Percentiles rank a stretch among this genome's conserved stretches.
phyloP scores from a whole-genome alignment of 169 alveolate genomes.

The Fabrea salina region DNA sequence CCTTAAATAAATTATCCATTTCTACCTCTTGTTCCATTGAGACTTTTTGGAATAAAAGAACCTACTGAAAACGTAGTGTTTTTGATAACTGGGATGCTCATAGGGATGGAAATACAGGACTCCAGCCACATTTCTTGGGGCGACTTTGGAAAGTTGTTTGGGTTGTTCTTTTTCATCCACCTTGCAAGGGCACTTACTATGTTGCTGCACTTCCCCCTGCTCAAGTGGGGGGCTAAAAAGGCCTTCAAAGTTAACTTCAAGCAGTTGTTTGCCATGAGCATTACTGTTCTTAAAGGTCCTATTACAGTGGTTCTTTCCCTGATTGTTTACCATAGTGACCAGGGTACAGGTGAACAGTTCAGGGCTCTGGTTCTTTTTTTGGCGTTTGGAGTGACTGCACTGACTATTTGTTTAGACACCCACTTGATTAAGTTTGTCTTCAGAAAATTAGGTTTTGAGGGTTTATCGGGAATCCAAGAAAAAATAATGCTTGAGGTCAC shows the following conservation, averaged over 20 bases:
- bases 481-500: not conserved
- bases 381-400: not conserved
- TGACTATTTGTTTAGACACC: not conserved
- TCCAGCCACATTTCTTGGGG: not conserved
- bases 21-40: too few species aligned
- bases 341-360: not conserved
- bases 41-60: too few species aligned
- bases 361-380: not conserved
- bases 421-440: not conserved
- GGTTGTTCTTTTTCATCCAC: not conserved
- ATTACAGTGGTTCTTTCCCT: slow-evolving; percentile 52
- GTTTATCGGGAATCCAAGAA: not conserved
- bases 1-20: too few species aligned
- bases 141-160: not conserved
- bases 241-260: slow-evolving; percentile 47
- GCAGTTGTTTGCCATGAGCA: slow-evolving; percentile 39
- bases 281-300: slow-evolving; percentile 65
- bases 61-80: slow-evolving; percentile 52
- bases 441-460: not conserved
- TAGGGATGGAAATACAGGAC: slow-evolving; percentile 37
- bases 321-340: slow-evolving; percentile 47
- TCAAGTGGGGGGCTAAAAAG: slow-evolving; percentile 34
- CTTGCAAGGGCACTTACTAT: slow-evolving; percentile 35
- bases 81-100: slow-evolving; percentile 56
- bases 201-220: slow-evolving; percentile 31